Evolutionary conservation across 768 basidiomycete species (phyloP), one percentile per base, ranked within the genome.

Genomic region (Lentinula lateritia): DNA sequence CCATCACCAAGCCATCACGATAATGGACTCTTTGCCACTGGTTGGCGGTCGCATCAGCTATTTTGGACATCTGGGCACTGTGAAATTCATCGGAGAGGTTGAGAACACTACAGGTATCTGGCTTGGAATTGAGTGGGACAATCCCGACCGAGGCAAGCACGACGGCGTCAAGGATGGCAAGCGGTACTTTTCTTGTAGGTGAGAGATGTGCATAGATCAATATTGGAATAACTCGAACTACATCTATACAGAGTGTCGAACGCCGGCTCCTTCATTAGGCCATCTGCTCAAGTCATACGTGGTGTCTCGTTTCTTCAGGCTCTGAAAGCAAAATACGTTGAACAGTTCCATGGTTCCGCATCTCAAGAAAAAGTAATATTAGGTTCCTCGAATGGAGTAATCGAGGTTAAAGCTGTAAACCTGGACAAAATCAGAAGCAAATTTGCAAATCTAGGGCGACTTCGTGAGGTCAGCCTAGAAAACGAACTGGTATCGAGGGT

Each of bases 61-160:
- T 58, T 74, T 78, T 58, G 83, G 79, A 18, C 70, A 85, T 66
- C 69, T 82, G 48, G 93, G 89, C 2, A 93, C 91, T 4, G 73
- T 96, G 64, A 84, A 74, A 72, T 95, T 82, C 68, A 73, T 81
- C 13, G 93, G 93, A 1, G 64, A 71, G 1, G 85, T 95, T 18
- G 75, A 83, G 16, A 81, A 81, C 13, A 85, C 90, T 0, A 68
- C 74, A 3, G 92, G 90, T 3, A 66, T 73, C 12, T 98, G 95
- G 95, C 79, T 95, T n/a, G 96, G 96, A n/a, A 83, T 98, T 52
- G 96, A 98, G 75, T 98, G 95, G 92, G 96, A 98, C 69, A 88
- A 93, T 67, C 82, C 87, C 18, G 62, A 71, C 7, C 84, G 94
- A 61, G 96, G 96, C 32, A 95, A 90, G 71, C 95, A 98, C 71